Evolutionary conservation across 164 flowering plant species (phyloP).

Genomic region (Amborella trichopoda): DNA sequence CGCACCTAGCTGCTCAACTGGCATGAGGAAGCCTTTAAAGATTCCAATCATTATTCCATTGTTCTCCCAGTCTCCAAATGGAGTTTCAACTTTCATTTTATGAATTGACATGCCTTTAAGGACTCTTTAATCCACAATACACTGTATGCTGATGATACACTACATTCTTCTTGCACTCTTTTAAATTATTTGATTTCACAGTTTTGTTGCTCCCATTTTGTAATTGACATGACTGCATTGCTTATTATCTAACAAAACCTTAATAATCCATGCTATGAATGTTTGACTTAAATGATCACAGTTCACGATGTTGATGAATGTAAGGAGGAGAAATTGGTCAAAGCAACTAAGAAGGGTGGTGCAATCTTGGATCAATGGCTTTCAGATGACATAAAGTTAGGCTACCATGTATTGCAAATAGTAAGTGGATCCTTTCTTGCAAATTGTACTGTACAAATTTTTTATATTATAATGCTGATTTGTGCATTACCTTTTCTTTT

Average conservation of each 20-base stretch:
- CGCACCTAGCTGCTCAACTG: too few relatives aligned
- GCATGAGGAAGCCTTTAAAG: too few relatives aligned
- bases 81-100: too few relatives aligned
- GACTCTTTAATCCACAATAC: too few relatives aligned
- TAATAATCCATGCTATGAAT: neutral
- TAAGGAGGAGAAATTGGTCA: conserved; percentile 29
- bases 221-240: neutral
- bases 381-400: conserved; percentile 61
- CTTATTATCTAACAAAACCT: neutral
- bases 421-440: conserved; percentile 17
- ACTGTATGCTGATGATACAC: too few relatives aligned
- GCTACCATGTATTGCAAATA: conserved; percentile 60
- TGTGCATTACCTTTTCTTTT: neutral
- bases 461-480: neutral
- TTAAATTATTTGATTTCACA: neutral
- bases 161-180: neutral
- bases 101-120: too few relatives aligned
- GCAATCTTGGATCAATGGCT: conserved; percentile 81
- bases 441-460: neutral
- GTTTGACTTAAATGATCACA: conserved; percentile 6
- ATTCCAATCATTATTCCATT: too few relatives aligned
- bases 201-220: neutral
- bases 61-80: too few relatives aligned
- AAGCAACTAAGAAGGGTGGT: conserved; percentile 61
- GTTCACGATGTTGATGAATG: conserved; percentile 20